Evolutionary conservation across 164 flowering plant genomes (phyloP).

Genomic region (Macadamia tetraphylla): DNA sequence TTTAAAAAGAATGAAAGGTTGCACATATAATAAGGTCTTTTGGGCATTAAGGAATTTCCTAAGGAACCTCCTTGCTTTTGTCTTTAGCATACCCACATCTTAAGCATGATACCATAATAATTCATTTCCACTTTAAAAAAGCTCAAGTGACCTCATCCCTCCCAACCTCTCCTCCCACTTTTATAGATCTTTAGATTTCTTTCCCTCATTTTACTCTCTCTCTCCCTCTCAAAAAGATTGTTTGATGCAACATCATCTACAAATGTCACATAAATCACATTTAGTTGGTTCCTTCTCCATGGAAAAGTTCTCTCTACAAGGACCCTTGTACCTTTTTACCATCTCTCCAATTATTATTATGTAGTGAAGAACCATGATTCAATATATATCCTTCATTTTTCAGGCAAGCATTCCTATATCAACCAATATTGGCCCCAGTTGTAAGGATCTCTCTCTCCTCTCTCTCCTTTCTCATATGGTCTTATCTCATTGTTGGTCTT

Average conservation of each 20-base stretch:
- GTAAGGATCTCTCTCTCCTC: slow-evolving; percentile 6
- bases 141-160: slow-evolving; percentile 21
- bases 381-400: slow-evolving; percentile 4
- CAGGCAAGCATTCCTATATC: slow-evolving; percentile 22
- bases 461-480: neutral
- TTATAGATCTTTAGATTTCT: slow-evolving; percentile 12
- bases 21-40: too few relatives aligned
- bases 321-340: slow-evolving; percentile 11
- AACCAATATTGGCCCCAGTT: slow-evolving; percentile 17
- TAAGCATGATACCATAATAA: slow-evolving; percentile 37
- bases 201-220: slow-evolving; percentile 16
- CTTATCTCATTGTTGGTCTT: too few relatives aligned
- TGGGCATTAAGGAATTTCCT: too few relatives aligned
- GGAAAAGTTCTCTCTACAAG: slow-evolving; percentile 19
- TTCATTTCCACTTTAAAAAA: slow-evolving; percentile 23
- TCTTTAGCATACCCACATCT: slow-evolving; percentile 20
- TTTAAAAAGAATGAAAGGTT: too few relatives aligned
- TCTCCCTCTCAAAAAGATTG: slow-evolving; percentile 13
- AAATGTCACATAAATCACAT: slow-evolving; percentile 12
- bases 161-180: slow-evolving; percentile 9
- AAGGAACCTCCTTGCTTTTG: slow-evolving; percentile 10
- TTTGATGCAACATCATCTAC: slow-evolving; percentile 2
- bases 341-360: slow-evolving; percentile 23
- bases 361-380: slow-evolving; percentile 3
- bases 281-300: slow-evolving; percentile 22